Conservation (phyloP, 1,284 basidiomycete genomes). For the Naganishia liquefaciens region DNA sequence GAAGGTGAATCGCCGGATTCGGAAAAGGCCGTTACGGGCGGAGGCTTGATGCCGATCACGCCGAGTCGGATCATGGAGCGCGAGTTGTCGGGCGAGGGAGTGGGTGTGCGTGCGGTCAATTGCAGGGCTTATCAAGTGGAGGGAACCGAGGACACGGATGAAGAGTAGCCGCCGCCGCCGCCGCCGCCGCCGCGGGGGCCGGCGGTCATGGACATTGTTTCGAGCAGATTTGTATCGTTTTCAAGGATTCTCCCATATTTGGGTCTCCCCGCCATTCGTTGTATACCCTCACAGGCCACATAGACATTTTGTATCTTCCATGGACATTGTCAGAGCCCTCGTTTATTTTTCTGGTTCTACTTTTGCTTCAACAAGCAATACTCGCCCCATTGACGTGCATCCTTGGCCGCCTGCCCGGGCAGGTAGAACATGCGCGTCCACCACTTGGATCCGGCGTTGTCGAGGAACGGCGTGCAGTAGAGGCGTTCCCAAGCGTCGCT, state of each 20-base stretch:
- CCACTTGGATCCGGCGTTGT: constrained; percentile 69
- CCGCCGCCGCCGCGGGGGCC: not conserved
- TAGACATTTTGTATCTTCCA: constrained; percentile 1
- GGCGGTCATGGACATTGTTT: constrained; percentile 2
- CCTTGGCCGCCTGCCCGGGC: constrained; percentile 60
- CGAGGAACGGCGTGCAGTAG: constrained; percentile 75
- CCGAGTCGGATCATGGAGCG: constrained; percentile 26
- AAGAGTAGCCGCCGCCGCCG: not conserved
- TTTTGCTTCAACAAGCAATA: constrained; percentile 55
- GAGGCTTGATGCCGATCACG: constrained; percentile 14
- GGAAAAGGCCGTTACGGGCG: not conserved
- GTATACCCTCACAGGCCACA: not conserved
- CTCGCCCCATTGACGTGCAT: constrained; percentile 56
- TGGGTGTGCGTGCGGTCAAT: constrained; percentile 30
- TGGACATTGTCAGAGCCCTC: constrained; percentile 1
- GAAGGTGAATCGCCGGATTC: constrained; percentile 30
- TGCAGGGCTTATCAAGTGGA: constrained; percentile 27
- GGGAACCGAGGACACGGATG: constrained; percentile 17
- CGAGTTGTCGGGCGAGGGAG: constrained; percentile 33
- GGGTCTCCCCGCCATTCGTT: not conserved
- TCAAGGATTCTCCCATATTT: not conserved
- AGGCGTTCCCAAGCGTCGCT: constrained; percentile 74
- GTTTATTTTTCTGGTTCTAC: not conserved
- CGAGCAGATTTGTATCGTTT: not conserved
- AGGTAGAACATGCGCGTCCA: constrained; percentile 75